These are phyloP conservation scores for Catenaria anguillulae DNA, from an alignment of 371 early-diverging fungal genomes.

Conservation along the genomic window DNA sequence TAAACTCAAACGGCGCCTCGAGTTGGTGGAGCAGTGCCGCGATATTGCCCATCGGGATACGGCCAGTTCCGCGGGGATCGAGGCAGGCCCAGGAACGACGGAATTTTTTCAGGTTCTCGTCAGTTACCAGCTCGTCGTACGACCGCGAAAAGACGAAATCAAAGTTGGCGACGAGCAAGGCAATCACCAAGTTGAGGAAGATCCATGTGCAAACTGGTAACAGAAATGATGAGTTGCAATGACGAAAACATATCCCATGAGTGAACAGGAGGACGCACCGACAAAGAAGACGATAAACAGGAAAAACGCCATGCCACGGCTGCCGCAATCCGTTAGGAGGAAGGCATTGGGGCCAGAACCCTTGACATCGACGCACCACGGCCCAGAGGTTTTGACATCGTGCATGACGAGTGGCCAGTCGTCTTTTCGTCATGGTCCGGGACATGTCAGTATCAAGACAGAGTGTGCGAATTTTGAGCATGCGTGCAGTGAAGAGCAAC, in stretches of 20 bases:
- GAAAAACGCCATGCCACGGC: background rate
- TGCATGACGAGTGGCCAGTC: background rate
- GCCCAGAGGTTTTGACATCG: background rate
- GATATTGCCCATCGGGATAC: background rate
- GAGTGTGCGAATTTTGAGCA: background rate
- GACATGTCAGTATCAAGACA: background rate
- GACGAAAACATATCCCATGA: too few relatives aligned
- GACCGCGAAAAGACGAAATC: background rate
- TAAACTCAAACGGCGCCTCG: background rate
- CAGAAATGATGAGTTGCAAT: too few relatives aligned
- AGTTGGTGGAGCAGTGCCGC: background rate
- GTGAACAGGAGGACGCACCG: background rate
- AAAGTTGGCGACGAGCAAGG: background rate
- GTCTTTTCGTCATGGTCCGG: background rate
- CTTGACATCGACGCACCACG: background rate
- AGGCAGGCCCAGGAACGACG: background rate
- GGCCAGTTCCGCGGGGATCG: background rate
- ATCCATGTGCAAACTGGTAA: background rate
- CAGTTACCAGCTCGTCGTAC: background rate
- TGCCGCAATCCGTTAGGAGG: background rate
- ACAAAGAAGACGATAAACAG: background rate
- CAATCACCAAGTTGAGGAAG: background rate
- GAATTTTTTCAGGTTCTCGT: background rate
- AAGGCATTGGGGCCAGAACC: background rate
- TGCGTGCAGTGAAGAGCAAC: background rate